phyloP scores from a whole-genome alignment of 2,329 filamentous ascomycete genomes.

The Phialophora verrucosa region DNA sequence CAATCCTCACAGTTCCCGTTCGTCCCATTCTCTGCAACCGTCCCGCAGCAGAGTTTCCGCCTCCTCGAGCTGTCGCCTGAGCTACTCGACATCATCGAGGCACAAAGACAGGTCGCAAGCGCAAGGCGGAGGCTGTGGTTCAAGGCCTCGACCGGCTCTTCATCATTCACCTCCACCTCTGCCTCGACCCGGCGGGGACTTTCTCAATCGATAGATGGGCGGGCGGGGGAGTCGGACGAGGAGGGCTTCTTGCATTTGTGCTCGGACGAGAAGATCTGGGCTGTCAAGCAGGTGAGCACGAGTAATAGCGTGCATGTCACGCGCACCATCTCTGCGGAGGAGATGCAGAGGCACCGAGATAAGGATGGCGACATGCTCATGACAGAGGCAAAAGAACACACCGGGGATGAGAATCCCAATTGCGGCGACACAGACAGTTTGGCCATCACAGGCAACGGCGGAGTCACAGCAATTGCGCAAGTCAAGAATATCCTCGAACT shows the following conservation, averaged over 20 bases:
- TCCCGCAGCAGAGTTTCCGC: conserved; percentile 60
- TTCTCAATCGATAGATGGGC: conserved; percentile 8
- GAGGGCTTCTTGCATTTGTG: conserved; percentile 57
- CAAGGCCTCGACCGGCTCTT: conserved; percentile 46
- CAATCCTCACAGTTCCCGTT: conserved; percentile 43
- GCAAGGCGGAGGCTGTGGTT: conserved; percentile 47
- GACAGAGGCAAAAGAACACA: neutral
- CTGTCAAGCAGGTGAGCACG: conserved; percentile 68
- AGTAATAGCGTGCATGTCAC: conserved; percentile 67
- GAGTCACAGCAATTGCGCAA: conserved; percentile 51
- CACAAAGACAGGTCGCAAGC: conserved; percentile 53
- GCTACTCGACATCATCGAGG: conserved; percentile 58
- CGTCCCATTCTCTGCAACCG: conserved; percentile 50
- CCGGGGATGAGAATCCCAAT: neutral
- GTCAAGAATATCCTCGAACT: conserved; percentile 55
- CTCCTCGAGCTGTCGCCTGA: conserved; percentile 66
- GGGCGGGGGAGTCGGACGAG: neutral
- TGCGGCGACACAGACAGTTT: neutral
- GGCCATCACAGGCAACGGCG: neutral
- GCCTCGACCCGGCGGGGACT: neutral
- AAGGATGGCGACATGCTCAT: conserved; percentile 14
- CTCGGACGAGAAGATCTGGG: conserved; percentile 62
- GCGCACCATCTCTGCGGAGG: conserved; percentile 35
- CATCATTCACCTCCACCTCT: neutral
- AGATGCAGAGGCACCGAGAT: conserved; percentile 9